Conservation (phyloP, 1,139 yeast species). For the Candida glucosophila region DNA sequence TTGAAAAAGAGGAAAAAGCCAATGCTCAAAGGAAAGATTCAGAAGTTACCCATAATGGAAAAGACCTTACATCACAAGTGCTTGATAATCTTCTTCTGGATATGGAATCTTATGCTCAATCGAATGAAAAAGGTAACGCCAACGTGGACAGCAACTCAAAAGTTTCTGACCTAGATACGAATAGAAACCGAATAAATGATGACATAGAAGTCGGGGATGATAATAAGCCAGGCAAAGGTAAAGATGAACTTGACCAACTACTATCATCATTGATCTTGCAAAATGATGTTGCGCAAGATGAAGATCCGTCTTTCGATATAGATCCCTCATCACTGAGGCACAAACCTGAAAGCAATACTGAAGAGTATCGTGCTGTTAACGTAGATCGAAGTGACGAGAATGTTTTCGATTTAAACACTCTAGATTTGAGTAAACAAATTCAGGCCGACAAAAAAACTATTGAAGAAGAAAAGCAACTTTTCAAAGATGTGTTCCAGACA, state of each 20-base stretch:
- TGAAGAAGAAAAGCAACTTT: slow-evolving; percentile 16
- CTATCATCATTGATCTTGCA: slow-evolving; percentile 2
- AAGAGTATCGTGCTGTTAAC: slow-evolving; percentile 6
- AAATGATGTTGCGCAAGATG: background rate
- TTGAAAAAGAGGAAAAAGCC: background rate
- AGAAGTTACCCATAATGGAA: background rate
- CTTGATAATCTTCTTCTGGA: too few species aligned
- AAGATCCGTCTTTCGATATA: slow-evolving; percentile 1
- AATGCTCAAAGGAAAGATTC: background rate
- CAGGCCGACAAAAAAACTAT: slow-evolving; percentile 7
- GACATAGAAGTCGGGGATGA: background rate
- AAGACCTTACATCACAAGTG: background rate
- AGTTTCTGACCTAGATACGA: background rate
- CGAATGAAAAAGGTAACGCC: background rate
- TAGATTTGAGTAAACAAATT: slow-evolving; percentile 4
- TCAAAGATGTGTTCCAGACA: slow-evolving; percentile 17
- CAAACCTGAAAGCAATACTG: slow-evolving; percentile 2
- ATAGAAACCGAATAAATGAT: background rate
- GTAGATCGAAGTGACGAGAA: slow-evolving; percentile 11
- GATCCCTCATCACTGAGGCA: slow-evolving; percentile 1
- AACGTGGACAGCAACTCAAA: background rate
- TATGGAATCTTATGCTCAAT: slow-evolving; percentile 1
- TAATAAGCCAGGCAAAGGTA: background rate
- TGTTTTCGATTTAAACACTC: slow-evolving; percentile 9
- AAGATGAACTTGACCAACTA: slow-evolving; percentile 2